phyloP scores from a whole-genome alignment of 176 grass and related monocot species.

The sorghum (Sorghum bicolor) region Sorghum_bicolor_NCBIv3 NC_012871.2:55830501-55831000 shows the following conservation, averaged over 20 bases:
- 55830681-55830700: background rate
- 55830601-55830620: slow-evolving; percentile 42
- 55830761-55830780: background rate
- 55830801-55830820: background rate
- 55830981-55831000: background rate
- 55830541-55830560: slow-evolving; percentile 46
- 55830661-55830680: slow-evolving; percentile 29
- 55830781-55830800: background rate
- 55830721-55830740: background rate
- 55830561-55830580: slow-evolving; percentile 15
- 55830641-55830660: slow-evolving; percentile 31
- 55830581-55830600: slow-evolving; percentile 34
- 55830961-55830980: background rate
- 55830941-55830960: background rate
- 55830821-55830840: background rate
- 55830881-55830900: background rate
- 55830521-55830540: slow-evolving; percentile 17
- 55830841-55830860: background rate
- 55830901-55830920: background rate
- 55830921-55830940: background rate
- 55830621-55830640: slow-evolving; percentile 21
- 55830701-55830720: background rate
- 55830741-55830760: background rate
- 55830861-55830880: background rate
- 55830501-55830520: slow-evolving; percentile 42